phyloP scores from a whole-genome alignment of 495 filamentous ascomycete genomes.

The Rostrohypoxylon terebratum region DNA sequence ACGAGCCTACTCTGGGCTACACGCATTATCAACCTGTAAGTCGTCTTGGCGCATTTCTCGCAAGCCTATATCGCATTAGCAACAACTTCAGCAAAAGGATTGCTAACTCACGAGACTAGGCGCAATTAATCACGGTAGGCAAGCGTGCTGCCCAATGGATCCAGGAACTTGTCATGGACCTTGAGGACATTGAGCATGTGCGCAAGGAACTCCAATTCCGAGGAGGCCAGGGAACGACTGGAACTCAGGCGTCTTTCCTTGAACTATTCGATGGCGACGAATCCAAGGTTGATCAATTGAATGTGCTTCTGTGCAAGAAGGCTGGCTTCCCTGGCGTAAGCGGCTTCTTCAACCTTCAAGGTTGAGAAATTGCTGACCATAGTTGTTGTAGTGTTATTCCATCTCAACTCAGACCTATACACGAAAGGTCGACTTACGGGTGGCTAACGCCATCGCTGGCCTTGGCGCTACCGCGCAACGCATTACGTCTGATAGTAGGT shows the following conservation, averaged over 20 bases:
- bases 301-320: constrained; percentile 84
- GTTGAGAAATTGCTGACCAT: background rate
- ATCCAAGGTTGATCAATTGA: constrained; percentile 79
- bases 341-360: background rate
- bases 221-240: constrained; percentile 73
- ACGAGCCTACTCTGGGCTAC: constrained; percentile 74
- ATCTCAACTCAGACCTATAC: constrained; percentile 61
- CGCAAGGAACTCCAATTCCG: constrained; percentile 83
- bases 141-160: constrained; percentile 82
- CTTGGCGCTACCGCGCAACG: constrained; percentile 86
- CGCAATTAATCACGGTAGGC: constrained; percentile 83
- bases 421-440: constrained; percentile 84
- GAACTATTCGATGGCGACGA: constrained; percentile 80
- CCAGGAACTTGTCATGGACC: constrained; percentile 88
- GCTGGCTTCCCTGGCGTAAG: constrained; percentile 75
- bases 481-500: constrained; percentile 58
- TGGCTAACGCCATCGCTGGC: constrained; percentile 82
- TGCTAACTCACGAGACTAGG: constrained; percentile 6
- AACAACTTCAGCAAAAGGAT: too few relatives aligned
- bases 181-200: constrained; percentile 81
- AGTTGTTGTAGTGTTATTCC: constrained; percentile 60
- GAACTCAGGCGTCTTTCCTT: constrained; percentile 77
- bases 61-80: background rate
- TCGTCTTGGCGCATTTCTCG: background rate
- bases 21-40: constrained; percentile 73